These are phyloP conservation scores for Pisolithus marmoratus DNA, from an alignment of 768 basidiomycete genomes.

Conservation along the genomic window DNA sequence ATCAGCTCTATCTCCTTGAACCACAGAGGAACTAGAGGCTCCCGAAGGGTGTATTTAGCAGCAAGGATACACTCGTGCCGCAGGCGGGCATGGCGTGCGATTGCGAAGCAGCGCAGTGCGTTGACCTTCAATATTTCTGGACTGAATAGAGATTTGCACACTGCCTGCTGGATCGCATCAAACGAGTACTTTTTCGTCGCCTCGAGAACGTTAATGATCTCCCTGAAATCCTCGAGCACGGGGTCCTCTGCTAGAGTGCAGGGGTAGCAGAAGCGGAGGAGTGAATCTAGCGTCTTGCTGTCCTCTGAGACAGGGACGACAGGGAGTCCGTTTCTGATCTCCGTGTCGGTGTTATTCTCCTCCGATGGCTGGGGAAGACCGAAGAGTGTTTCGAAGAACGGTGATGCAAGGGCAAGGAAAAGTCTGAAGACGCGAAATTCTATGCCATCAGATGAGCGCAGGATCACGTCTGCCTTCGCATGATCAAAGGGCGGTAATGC, in stretches of 20 bases:
- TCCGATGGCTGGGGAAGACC: conserved; percentile 21
- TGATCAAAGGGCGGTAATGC: conserved; percentile 20
- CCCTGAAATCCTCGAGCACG: conserved; percentile 6
- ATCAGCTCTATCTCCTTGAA: conserved; percentile 24
- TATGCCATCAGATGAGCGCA: conserved; percentile 22
- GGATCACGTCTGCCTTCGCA: conserved; percentile 15
- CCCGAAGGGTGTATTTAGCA: conserved; percentile 22
- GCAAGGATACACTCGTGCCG: conserved; percentile 20
- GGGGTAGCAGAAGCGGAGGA: conserved; percentile 25
- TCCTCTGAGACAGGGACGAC: conserved; percentile 17
- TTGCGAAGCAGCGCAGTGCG: conserved; percentile 26
- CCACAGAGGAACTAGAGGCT: conserved; percentile 16
- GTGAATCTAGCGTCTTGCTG: conserved; percentile 16
- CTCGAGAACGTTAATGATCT: conserved; percentile 5
- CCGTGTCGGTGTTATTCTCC: conserved; percentile 1
- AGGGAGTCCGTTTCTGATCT: conserved; percentile 12
- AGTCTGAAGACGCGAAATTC: conserved; percentile 28
- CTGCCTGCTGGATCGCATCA: conserved; percentile 9
- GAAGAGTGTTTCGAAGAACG: conserved; percentile 30
- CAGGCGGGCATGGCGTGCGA: conserved; percentile 22
- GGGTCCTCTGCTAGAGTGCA: conserved; percentile 18
- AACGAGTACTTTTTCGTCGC: conserved; percentile 15
- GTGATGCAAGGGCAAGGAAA: conserved; percentile 30
- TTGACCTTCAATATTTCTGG: conserved; percentile 13
- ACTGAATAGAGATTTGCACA: conserved; percentile 15